These are phyloP conservation scores for Monosporozyma yasuniensis DNA, from an alignment of 805 yeast genomes.

Conservation along the genomic window DNA sequence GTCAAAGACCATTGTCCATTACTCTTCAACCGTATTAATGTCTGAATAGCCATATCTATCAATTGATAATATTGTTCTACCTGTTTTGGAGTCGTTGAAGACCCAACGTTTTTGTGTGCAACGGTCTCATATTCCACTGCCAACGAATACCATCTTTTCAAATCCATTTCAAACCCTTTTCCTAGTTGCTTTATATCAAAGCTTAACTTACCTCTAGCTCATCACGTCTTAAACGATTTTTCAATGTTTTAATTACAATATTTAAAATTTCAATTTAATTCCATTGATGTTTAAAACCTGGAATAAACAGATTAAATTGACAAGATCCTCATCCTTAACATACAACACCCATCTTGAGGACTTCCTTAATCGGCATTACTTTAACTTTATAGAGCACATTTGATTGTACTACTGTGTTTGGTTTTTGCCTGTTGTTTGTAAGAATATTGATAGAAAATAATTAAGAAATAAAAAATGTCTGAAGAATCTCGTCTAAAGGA, in stretches of 20 bases:
- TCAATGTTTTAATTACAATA: background rate
- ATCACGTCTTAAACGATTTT: background rate
- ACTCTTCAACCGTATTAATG: constrained; percentile 14
- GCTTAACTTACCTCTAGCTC: background rate
- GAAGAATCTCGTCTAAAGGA: constrained; percentile 28
- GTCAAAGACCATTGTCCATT: constrained; percentile 11
- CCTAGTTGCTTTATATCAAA: background rate
- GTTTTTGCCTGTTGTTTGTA: background rate
- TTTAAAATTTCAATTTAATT: background rate
- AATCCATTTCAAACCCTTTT: background rate
- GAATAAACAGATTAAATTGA: background rate
- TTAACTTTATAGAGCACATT: background rate
- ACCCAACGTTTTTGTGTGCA: constrained; percentile 12
- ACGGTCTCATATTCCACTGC: constrained; percentile 20
- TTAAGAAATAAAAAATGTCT: constrained; percentile 16
- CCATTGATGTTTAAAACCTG: background rate
- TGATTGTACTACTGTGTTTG: background rate
- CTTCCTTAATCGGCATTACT: background rate
- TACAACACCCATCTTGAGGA: background rate
- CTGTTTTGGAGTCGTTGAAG: constrained; percentile 10
- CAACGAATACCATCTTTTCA: constrained; percentile 11
- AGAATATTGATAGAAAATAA: background rate
- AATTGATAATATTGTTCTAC: constrained; percentile 29
- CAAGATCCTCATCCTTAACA: background rate
- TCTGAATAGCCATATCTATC: constrained; percentile 22